A percentile compares a stretch with the other conserved stretches of the same genome.
phyloP scores from a whole-genome alignment of 306 rosid species.

The Medicago ruthenica region DNA sequence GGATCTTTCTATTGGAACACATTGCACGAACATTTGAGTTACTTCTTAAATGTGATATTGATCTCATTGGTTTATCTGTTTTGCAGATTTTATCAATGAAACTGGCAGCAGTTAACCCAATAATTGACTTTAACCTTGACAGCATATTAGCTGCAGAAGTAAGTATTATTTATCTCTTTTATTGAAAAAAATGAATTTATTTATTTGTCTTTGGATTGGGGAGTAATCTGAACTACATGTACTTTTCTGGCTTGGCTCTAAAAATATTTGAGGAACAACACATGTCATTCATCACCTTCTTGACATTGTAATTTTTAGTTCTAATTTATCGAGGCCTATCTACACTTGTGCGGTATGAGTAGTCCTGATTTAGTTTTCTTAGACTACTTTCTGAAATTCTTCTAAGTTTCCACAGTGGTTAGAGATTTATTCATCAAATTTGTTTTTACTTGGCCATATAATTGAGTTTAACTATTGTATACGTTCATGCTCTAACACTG shows the following conservation, averaged over 20 bases:
- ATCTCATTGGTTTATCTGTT: slow-evolving; percentile 42
- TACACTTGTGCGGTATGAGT: slow-evolving; percentile 7
- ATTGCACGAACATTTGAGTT: slow-evolving; percentile 28
- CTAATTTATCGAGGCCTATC: slow-evolving; percentile 1
- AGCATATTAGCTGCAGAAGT: slow-evolving; percentile 77
- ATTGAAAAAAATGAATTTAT: background rate
- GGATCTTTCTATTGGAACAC: slow-evolving; percentile 38
- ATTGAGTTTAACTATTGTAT: slow-evolving; percentile 24
- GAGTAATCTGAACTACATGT: slow-evolving; percentile 8
- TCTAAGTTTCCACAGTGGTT: slow-evolving; percentile 3
- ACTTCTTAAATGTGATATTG: slow-evolving; percentile 35
- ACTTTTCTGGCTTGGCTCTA: slow-evolving; percentile 22
- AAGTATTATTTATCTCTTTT: slow-evolving; percentile 42
- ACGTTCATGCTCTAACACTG: slow-evolving; percentile 28
- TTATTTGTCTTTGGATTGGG: slow-evolving; percentile 15
- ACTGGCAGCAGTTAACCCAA: slow-evolving; percentile 88
- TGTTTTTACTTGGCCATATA: slow-evolving; percentile 7
- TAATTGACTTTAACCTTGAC: slow-evolving; percentile 83
- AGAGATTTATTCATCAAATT: slow-evolving; percentile 3
- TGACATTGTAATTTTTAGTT: slow-evolving; percentile 5
- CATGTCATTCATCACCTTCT: slow-evolving; percentile 9
- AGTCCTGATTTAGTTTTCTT: slow-evolving; percentile 11
- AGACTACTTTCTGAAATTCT: slow-evolving; percentile 23
- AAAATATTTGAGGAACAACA: slow-evolving; percentile 14
- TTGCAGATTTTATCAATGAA: slow-evolving; percentile 94